Evolutionary conservation across 305 asterid species (phyloP), one percentile per base, ranked within the genome.

Genomic region (Withania somnifera): DNA sequence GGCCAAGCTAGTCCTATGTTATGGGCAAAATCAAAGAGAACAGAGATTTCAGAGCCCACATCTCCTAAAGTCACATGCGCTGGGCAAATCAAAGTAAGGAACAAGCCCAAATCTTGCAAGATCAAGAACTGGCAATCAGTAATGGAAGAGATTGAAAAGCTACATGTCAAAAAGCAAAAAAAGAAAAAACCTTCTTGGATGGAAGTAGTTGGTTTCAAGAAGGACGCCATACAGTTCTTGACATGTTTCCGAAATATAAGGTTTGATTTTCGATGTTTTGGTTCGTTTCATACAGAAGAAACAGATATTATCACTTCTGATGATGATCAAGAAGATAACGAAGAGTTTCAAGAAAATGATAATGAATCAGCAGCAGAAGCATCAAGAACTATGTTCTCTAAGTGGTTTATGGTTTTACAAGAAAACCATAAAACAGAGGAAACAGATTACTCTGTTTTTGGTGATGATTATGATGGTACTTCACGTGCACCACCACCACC

Each of bases 41-140:
- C 83, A 6, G 97, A 93, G 47, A 80, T 84, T 7, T 89, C 93
- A 0, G 98, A 94, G 53, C 98, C 98, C 1, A 89, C 93, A 0
- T 91, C 97, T 0, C 98, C 98, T 2, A 93, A 93, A 81, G 97
- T 94, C 5, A 94, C 97, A 1, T 94, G 98, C 47, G 97, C 97
- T 0, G 98, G 98, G 0, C 98, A 91, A 81, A 91, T 94, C 85
- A 94, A 93, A 75, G 93, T 93, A 2, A 73, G 88, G 79, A 73
- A 91, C 3, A 92, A 90, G 83, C 86, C 92, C 0, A 84, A 80
- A 22, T 66, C 94, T 0, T 91, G 97, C 92, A 89, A 73, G 89
- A 91, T 90, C 91, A 90, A 73, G 90, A 91, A 91, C 69, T 94
- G 98, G 98, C 93, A 91, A 57, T 93, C 97, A 1, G 97, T 94